Conservation (phyloP, 768 basidiomycete species). For the Phylloporus scabripes region DNA sequence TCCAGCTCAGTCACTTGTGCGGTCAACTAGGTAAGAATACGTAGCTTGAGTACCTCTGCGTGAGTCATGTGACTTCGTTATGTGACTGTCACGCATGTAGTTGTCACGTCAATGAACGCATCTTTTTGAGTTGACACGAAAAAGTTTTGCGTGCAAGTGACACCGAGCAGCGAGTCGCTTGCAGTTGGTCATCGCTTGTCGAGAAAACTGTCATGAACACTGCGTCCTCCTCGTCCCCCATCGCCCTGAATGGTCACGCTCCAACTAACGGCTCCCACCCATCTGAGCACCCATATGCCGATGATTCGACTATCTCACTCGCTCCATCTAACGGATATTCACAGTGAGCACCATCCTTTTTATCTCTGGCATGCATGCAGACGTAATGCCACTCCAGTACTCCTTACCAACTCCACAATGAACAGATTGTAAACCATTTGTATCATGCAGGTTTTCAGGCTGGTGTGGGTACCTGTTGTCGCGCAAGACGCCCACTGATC, state of each 20-base stretch:
- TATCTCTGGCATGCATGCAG: background rate
- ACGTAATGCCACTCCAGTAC: conserved; percentile 24
- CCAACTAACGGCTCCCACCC: conserved; percentile 47
- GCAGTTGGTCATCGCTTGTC: conserved; percentile 3
- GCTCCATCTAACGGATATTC: conserved; percentile 53
- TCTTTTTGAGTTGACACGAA: conserved; percentile 12
- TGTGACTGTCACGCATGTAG: conserved; percentile 25
- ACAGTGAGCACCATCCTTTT: conserved; percentile 42
- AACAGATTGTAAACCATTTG: conserved; percentile 72
- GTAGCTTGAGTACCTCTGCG: too few relatives aligned
- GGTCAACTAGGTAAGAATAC: too few relatives aligned
- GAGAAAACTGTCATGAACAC: conserved; percentile 21
- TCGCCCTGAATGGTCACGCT: conserved; percentile 48
- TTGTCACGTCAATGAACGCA: conserved; percentile 18
- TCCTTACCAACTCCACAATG: conserved; percentile 62
- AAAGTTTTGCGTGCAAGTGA: conserved; percentile 3
- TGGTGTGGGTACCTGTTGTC: conserved; percentile 51
- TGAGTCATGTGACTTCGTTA: conserved; percentile 7
- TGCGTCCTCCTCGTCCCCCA: conserved; percentile 29
- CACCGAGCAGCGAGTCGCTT: background rate
- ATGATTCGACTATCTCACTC: conserved; percentile 24
- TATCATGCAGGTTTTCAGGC: conserved; percentile 78
- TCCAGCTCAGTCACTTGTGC: too few relatives aligned
- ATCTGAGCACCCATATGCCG: conserved; percentile 35
- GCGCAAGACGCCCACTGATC: conserved; percentile 6